Percentiles rank a stretch among this genome's conserved stretches.
These are phyloP conservation scores for Penicillium crystallinum DNA, from an alignment of 495 filamentous ascomycete genomes.

Conservation along the genomic window DNA sequence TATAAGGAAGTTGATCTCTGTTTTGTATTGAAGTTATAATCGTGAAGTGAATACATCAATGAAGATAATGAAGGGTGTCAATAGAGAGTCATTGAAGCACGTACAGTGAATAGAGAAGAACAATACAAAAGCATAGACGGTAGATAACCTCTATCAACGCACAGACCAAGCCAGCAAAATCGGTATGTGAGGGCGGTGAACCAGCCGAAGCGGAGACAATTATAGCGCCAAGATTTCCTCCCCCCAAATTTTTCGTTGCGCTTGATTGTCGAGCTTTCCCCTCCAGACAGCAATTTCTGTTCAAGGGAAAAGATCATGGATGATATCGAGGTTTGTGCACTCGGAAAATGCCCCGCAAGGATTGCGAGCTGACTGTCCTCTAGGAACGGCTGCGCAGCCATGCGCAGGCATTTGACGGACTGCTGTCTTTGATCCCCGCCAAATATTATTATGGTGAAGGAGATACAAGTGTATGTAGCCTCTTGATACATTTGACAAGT, in stretches of 20 bases:
- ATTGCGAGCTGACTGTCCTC: constrained; percentile 10
- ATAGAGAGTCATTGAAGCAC: not conserved
- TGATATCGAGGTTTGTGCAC: constrained; percentile 44
- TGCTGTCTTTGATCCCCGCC: constrained; percentile 88
- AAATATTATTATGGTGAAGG: constrained; percentile 90
- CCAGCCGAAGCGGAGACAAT: constrained; percentile 33
- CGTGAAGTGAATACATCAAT: not conserved
- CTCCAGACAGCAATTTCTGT: constrained; percentile 11
- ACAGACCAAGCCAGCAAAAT: constrained; percentile 16
- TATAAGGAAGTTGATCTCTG: not conserved
- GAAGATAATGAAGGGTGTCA: not conserved
- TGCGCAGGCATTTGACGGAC: constrained; percentile 80
- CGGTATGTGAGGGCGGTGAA: constrained; percentile 29
- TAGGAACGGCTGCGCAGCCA: constrained; percentile 81
- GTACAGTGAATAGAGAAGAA: not conserved
- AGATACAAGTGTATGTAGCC: constrained; percentile 61
- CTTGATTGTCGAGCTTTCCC: constrained; percentile 9
- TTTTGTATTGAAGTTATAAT: not conserved
- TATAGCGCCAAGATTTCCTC: constrained; percentile 37
- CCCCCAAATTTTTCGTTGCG: constrained; percentile 38
- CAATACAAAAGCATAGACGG: not conserved
- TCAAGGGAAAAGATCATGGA: constrained; percentile 28
- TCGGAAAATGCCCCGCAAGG: constrained; percentile 2
- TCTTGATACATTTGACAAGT: not conserved
- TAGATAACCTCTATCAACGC: constrained; percentile 6